Conservation (phyloP, 2,329 filamentous ascomycete genomes). For the Penicillium sp. region DNA sequence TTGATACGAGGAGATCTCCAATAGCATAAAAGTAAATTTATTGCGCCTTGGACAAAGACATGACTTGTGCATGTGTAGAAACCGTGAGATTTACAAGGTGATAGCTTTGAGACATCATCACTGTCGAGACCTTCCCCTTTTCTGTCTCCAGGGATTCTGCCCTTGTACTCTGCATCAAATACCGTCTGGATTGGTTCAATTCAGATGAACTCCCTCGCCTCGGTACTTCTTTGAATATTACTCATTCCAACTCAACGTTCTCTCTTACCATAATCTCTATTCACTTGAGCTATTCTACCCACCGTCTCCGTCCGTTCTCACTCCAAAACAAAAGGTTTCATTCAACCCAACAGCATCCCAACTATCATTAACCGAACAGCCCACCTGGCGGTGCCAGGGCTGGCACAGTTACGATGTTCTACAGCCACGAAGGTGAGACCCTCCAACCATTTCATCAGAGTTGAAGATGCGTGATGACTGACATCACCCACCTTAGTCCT, state of each 20-base stretch:
- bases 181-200: neutral
- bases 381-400: neutral
- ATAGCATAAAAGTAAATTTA: constrained; percentile 2
- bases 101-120: neutral
- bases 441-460: neutral
- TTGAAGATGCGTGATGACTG: neutral
- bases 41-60: neutral
- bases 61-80: neutral
- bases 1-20: neutral
- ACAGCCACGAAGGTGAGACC: constrained; percentile 83
- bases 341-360: neutral
- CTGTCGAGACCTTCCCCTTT: too few relatives aligned
- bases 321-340: neutral
- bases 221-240: neutral
- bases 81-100: neutral
- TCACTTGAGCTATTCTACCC: neutral
- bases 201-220: neutral
- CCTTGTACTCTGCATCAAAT: neutral
- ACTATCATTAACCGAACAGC: neutral
- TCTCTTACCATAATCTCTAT: neutral
- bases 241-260: neutral
- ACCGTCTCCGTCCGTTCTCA: neutral
- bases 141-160: too few relatives aligned
- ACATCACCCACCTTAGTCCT: constrained; percentile 56
- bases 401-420: constrained; percentile 67